Evolutionary conservation across 768 basidiomycete genomes (phyloP).

Genomic region (Leccinum truebloodii): DNA sequence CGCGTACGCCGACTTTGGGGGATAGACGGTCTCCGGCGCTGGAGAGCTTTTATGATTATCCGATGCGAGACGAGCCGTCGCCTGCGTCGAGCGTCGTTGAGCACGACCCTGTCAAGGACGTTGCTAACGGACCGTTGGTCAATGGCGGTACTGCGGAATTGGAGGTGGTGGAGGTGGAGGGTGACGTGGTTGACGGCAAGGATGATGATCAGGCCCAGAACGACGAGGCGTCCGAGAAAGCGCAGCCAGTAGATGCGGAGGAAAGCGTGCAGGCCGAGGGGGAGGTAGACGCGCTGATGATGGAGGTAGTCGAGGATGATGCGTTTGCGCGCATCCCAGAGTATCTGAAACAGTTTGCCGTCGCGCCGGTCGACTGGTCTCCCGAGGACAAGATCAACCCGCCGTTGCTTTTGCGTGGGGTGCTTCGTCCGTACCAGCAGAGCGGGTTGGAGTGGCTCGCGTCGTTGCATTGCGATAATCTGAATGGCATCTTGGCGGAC

Average conservation of each 20-base stretch:
- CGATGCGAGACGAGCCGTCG: conserved; percentile 25
- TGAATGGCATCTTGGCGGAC: conserved; percentile 86
- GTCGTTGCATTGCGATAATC: conserved; percentile 74
- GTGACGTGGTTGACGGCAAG: not conserved
- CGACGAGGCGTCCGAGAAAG: not conserved
- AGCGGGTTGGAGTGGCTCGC: conserved; percentile 94
- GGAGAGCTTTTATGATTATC: conserved; percentile 27
- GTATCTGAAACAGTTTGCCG: conserved; percentile 69
- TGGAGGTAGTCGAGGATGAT: conserved; percentile 40
- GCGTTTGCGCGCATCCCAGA: conserved; percentile 41
- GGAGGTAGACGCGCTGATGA: conserved; percentile 33
- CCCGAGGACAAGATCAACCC: conserved; percentile 56
- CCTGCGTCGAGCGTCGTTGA: conserved; percentile 32
- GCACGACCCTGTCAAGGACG: conserved; percentile 24
- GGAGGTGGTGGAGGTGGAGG: not conserved
- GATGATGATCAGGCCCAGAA: conserved; percentile 17
- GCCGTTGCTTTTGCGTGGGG: conserved; percentile 79
- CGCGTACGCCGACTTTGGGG: conserved; percentile 23
- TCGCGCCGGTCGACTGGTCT: conserved; percentile 71
- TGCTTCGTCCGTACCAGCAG: conserved; percentile 90
- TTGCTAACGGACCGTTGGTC: not conserved
- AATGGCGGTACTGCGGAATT: not conserved
- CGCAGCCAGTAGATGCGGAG: conserved; percentile 1
- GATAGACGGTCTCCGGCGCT: conserved; percentile 23
- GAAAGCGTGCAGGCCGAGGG: not conserved